phyloP scores from a whole-genome alignment of 2,329 filamentous ascomycete species.

The Penicillium vulpinum region DNA sequence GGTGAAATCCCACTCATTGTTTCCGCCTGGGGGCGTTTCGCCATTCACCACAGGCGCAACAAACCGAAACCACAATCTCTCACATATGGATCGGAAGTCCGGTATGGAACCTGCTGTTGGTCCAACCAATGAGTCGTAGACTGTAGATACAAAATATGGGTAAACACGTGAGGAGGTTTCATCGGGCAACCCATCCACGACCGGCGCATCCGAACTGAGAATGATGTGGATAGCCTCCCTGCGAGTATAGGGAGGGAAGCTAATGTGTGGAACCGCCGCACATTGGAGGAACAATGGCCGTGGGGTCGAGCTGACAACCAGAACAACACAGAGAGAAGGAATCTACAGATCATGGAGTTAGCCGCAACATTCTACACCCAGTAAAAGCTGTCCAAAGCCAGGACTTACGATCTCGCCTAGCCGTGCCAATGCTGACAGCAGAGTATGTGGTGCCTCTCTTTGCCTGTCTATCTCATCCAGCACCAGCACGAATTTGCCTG shows the following conservation, averaged over 20 bases:
- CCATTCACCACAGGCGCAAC: slow-evolving; percentile 73
- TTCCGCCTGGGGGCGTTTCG: slow-evolving; percentile 48
- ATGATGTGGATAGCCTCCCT: slow-evolving; percentile 77
- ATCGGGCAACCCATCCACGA: slow-evolving; percentile 32
- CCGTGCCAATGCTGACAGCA: slow-evolving; percentile 77
- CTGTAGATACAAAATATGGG: slow-evolving; percentile 73
- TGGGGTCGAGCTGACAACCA: slow-evolving; percentile 70
- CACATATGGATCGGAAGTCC: slow-evolving; percentile 68
- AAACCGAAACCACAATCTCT: slow-evolving; percentile 81
- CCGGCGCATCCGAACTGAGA: slow-evolving; percentile 52
- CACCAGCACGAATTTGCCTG: slow-evolving; percentile 72
- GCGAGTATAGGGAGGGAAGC: slow-evolving; percentile 83
- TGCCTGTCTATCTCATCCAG: slow-evolving; percentile 86
- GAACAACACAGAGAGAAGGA: slow-evolving; percentile 71
- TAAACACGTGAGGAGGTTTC: slow-evolving; percentile 41
- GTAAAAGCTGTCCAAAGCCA: background rate
- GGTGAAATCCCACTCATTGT: slow-evolving; percentile 74
- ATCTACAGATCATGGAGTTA: slow-evolving; percentile 56
- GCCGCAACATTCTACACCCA: slow-evolving; percentile 1
- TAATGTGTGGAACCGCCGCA: slow-evolving; percentile 70
- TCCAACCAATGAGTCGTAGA: slow-evolving; percentile 83
- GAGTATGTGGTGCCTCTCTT: slow-evolving; percentile 73
- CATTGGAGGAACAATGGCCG: slow-evolving; percentile 68
- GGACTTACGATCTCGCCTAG: slow-evolving; percentile 73
- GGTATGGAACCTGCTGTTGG: slow-evolving; percentile 78